Percentiles rank a stretch among this genome's conserved stretches.
Evolutionary conservation across 108 stramenopile genomes (phyloP).

Genomic region (Nannochloropsis gaditana): DNA sequence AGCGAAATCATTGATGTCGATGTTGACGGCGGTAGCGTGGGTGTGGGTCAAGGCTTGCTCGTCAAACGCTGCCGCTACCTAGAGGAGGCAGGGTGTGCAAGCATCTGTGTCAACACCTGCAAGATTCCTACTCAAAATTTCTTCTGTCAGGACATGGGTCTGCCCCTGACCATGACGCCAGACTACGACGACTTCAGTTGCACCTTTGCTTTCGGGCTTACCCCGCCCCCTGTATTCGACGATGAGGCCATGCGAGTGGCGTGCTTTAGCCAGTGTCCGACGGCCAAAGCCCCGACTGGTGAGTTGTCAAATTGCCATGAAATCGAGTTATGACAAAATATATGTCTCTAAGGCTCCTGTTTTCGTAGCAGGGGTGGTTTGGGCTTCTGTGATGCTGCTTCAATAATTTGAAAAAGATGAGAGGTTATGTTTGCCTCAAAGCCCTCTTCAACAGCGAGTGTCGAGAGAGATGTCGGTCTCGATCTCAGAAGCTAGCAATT

Average conservation of each 20-base stretch:
- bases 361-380: no score
- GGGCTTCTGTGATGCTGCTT: no score
- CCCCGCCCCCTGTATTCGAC: conserved; percentile 33
- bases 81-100: conserved; percentile 78
- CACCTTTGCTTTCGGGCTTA: conserved; percentile 46
- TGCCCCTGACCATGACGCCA: conserved; percentile 51
- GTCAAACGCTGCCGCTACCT: conserved; percentile 87
- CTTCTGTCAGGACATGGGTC: conserved; percentile 59
- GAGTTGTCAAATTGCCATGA: conserved; percentile 31
- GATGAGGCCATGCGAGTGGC: conserved; percentile 43
- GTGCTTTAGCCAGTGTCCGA: conserved; percentile 42
- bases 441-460: no score
- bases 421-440: no score
- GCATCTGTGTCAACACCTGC: conserved; percentile 81
- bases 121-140: conserved; percentile 89
- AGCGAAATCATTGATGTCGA: conserved; percentile 73
- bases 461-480: no score
- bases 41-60: conserved; percentile 62
- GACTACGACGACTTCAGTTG: conserved; percentile 54
- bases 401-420: no score
- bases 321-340: conserved; percentile 23
- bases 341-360: no score
- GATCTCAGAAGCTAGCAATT: no score
- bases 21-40: conserved; percentile 53
- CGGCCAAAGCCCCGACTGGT: conserved; percentile 21